phyloP scores from a whole-genome alignment of 2,329 filamentous ascomycete genomes.

The Penicillium thymicola region DNA sequence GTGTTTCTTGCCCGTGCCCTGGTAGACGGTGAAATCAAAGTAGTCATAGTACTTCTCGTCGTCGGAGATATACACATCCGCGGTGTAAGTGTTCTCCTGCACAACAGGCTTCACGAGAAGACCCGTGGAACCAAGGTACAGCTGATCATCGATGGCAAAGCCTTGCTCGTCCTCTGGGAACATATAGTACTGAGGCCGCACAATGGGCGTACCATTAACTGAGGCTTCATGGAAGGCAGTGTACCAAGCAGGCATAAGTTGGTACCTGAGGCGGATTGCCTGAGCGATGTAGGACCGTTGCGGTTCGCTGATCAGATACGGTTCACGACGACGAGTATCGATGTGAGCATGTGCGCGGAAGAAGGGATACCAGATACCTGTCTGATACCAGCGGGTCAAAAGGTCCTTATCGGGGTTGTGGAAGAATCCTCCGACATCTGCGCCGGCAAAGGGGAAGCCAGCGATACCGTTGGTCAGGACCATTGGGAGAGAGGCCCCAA shows the following conservation, averaged over 20 bases:
- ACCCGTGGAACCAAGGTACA: constrained; percentile 85
- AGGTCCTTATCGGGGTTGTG: constrained; percentile 93
- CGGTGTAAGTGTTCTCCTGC: constrained; percentile 67
- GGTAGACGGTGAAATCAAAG: constrained; percentile 77
- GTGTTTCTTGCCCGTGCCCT: constrained; percentile 66
- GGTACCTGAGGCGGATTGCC: constrained; percentile 83
- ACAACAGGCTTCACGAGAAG: constrained; percentile 91
- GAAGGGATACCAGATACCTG: constrained; percentile 95
- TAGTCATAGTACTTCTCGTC: constrained; percentile 93
- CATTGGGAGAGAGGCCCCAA: constrained; percentile 90
- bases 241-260: constrained; percentile 90
- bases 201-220: constrained; percentile 76
- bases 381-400: constrained; percentile 91
- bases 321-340: constrained; percentile 88
- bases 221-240: constrained; percentile 92
- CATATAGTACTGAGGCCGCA: constrained; percentile 89
- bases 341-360: constrained; percentile 98
- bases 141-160: constrained; percentile 88
- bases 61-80: constrained; percentile 84
- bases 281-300: constrained; percentile 83
- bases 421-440: constrained; percentile 97
- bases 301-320: constrained; percentile 80
- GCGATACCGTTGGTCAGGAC: constrained; percentile 86
- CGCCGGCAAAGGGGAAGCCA: constrained; percentile 89
- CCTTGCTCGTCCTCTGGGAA: constrained; percentile 81